Base-by-base conservation (phyloP, 768 basidiomycete genomes). In the Suillus subluteus region DNA sequence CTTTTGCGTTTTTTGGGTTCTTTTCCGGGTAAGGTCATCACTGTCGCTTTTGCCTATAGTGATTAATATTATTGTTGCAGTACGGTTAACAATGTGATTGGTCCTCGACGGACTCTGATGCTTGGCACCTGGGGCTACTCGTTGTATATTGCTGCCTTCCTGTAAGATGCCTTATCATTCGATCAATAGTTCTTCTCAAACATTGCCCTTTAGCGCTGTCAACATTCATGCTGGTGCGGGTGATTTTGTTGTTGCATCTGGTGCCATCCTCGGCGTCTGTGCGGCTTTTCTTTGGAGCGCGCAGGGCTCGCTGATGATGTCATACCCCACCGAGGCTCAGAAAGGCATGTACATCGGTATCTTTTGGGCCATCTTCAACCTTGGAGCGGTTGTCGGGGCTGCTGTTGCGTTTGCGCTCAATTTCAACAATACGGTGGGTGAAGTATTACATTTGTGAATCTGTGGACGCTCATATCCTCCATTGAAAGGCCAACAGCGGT, bases 381-480 rank as follows among this genome's bases (percentile, higher is more conserved):
- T 93, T 38, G 92, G 92, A 43, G 88, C 88, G 56, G 90, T 95
- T 54, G 87, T 95, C 56, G 92, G 93, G 30, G 85, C 92, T 23
- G 81, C 90, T 15, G 90, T 94, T 37, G 87, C 91, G 12, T 82
- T 94, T 54, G 94, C 86, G 0, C 82, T 87, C 69, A 94, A 93
- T 72, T 88, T 87, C 73, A 73, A 89, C 55, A 88, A 86, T 15
- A 83, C 74, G 71, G 90, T 88, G 67, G 48, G 83, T 78, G 21
- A 56, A 56, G 26, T 61, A 63, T 62, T 12, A 23, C 48, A 58
- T 62, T 35, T 1, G 32, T 58, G 1, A 0, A 6, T 5, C 18
- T 6, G 16, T 44, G 3, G 12, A 30, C 21, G 30, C n/a, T 48
- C 35, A 16, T 58, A 48, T 21, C 48, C 21, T 26, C 48, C 1